A percentile compares a stretch with the other conserved stretches of the same genome.
phyloP scores from a whole-genome alignment of 139 green algal genomes.

The Edaphochlamys debaryana region DNA sequence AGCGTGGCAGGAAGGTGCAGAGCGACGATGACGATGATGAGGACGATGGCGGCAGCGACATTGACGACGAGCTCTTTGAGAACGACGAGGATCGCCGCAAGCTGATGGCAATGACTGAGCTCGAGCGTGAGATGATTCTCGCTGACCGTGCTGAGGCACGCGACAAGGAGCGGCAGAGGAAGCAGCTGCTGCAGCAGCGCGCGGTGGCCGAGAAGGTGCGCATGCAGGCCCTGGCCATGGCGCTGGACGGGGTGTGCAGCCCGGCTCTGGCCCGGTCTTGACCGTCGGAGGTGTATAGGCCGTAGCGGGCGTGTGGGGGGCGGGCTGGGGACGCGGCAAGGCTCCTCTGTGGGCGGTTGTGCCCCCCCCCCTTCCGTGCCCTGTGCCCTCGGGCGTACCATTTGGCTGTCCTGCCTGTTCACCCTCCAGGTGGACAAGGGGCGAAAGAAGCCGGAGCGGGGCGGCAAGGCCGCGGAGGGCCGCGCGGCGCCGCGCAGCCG shows the following conservation, averaged over 20 bases:
- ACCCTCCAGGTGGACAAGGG: neutral
- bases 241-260: no score
- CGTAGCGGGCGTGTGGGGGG: no score
- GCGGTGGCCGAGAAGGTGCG: constrained; percentile 19
- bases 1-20: constrained; percentile 4
- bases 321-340: no score
- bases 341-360: no score
- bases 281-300: no score
- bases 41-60: constrained; percentile 52
- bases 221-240: neutral
- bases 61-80: constrained; percentile 62
- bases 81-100: constrained; percentile 66
- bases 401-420: neutral
- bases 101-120: constrained; percentile 69
- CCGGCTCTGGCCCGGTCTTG: neutral
- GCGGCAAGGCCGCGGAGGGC: neutral
- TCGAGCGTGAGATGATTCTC: constrained; percentile 76
- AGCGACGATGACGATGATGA: constrained; percentile 51
- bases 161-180: constrained; percentile 58
- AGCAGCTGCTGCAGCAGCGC: constrained; percentile 45
- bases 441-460: neutral
- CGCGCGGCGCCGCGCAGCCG: neutral
- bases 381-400: no score
- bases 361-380: no score
- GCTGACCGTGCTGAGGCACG: constrained; percentile 61